Percentiles rank a stretch among this genome's conserved stretches.
These are phyloP conservation scores for Trametes gibbosa DNA, from an alignment of 768 basidiomycete genomes.

Conservation along the genomic window DNA sequence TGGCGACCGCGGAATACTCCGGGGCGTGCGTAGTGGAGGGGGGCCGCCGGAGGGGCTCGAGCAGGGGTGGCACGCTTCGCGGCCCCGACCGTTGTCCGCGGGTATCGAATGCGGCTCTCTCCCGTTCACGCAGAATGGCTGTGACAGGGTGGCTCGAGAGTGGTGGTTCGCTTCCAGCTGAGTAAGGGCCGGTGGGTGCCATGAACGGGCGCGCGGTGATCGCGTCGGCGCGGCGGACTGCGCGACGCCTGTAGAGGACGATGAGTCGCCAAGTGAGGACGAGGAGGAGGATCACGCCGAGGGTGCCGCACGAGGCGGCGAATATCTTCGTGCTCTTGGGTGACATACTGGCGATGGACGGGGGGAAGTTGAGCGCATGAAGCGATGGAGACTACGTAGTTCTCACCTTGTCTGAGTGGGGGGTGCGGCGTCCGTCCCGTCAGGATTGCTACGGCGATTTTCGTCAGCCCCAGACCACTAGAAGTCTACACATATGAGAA, in stretches of 20 bases:
- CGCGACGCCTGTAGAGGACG: not conserved
- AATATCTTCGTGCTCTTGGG: not conserved
- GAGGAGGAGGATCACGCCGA: constrained; percentile 8
- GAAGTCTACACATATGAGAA: not conserved
- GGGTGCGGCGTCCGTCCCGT: no score
- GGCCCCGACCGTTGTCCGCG: no score
- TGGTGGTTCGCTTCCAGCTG: no score
- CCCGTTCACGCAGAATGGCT: no score
- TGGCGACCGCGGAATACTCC: not conserved
- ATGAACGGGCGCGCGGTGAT: not conserved
- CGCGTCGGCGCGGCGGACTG: not conserved
- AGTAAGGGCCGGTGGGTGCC: no score
- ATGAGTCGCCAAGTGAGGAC: not conserved
- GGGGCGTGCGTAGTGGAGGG: not conserved
- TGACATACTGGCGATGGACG: not conserved
- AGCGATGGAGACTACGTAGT: not conserved
- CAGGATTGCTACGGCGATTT: not conserved
- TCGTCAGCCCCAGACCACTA: not conserved
- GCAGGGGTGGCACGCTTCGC: no score
- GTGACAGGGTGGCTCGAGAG: no score
- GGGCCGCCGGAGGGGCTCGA: not conserved
- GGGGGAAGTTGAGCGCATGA: not conserved
- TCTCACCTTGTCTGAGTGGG: not conserved
- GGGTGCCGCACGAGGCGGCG: constrained; percentile 1
- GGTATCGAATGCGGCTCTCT: no score